Evolutionary conservation across 2,329 filamentous ascomycete species (phyloP), one percentile per base, ranked within the genome.

Genomic region (Neobulgaria alba): DNA sequence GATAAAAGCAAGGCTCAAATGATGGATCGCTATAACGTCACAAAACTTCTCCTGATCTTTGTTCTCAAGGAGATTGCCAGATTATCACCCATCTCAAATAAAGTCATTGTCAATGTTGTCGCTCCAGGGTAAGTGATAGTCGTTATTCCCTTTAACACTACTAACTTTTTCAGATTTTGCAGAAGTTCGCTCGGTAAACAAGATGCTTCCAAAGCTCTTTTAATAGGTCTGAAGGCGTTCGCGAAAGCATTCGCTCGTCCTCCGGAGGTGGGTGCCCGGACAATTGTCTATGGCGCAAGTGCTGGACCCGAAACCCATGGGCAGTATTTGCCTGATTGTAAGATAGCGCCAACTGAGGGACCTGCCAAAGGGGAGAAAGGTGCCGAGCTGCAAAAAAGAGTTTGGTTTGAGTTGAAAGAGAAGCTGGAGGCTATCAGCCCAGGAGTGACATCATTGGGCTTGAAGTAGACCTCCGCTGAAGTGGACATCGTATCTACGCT

Each of bases 211-310:
- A n/a, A n/a, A n/a, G n/a, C n/a, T n/a, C n/a, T n/a, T n/a, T n/a
- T n/a, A n/a, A n/a, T n/a, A n/a, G n/a, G n/a, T n/a, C n/a, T n/a
- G n/a, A n/a, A n/a, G n/a, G n/a, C n/a, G n/a, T n/a, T n/a, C n/a
- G 30, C 66, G 16, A 57, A 61, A 10, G 12, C 63, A 18, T 37
- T 68, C 14, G 69, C 63, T 2, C 61, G 69, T 16, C 58, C 61
- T 0, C 63, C 66, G 0, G 71, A 73, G 55, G 61, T 63, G 3
- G 70, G 72, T 2, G 63, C 60, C 38, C 61, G 71, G 10, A 70
- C 66, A 7, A 34, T 60, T 12, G 39, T 60, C 5, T 5, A 50
- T 71, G 31, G 59, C 72, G 3, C 55, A 59, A 65, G 57, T 1
- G 63, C 58, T 0, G 46, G 52, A 1, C 56, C 54, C 4, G 67